Evolutionary conservation across 208 protist species (phyloP), one percentile per base, ranked within the genome.

Genomic region (Trypanosoma vivax): DNA sequence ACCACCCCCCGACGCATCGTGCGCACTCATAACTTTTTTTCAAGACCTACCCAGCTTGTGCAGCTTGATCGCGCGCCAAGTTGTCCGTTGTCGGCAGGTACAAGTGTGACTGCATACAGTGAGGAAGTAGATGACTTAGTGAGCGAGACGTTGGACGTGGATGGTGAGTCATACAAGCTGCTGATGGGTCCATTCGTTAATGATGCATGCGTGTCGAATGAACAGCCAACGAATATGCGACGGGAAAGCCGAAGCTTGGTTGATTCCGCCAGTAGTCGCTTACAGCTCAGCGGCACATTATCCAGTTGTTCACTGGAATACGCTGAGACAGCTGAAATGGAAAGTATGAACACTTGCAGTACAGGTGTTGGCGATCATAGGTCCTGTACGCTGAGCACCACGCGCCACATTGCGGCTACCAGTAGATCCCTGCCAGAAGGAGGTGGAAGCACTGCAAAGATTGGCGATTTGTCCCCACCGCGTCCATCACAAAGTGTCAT

Each of bases 341-440:
- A 91, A 27, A 91, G 76, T 45, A 79, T 91, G n/a, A 60, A 65
- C 13, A 88, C 76, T 55, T 88, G 76, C 52, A 88, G 83, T 43
- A 62, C 82, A 2, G 51, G 59, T n/a, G 45, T 75, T 14, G 62
- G 62, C 7, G 74, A 86, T 11, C 18, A 0, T 5, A 48, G 27
- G 14, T 14, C 28, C 1, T 23, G 51, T 23, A 5, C 41, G n/a
- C 13, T 21, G 5, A 50, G 28, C 39, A 19, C 43, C 56, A 65
- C 62, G 39, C 54, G 16, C 16, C 35, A 23, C 13, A 39, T 16
- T 5, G 7, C 31, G 3, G 23, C 16, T n/a, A 27, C 33, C 14
- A 21, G 21, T 18, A 28, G 14, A 7, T 24, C 54, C 5, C 5
- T 28, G 7, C 18, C 31, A n/a, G 30, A 37, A 3, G 10, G 21